Conservation (phyloP, 805 yeast species). For the Komagataella mondaviorum region DNA sequence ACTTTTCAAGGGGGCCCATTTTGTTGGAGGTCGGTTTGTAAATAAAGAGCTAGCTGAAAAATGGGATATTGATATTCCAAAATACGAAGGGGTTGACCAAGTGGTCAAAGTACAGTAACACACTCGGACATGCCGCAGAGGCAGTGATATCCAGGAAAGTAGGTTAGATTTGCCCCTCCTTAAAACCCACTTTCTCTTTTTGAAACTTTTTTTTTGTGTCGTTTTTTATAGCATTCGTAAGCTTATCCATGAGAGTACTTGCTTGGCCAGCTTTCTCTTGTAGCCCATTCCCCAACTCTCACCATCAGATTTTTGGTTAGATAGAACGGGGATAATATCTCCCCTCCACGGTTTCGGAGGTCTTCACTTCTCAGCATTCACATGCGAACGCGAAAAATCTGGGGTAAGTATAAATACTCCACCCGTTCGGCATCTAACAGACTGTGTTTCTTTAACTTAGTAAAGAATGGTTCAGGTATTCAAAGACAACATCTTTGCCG, state of each 20-base stretch:
- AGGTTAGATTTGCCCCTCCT: background rate
- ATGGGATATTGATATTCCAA: slow-evolving; percentile 57
- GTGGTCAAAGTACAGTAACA: slow-evolving; percentile 22
- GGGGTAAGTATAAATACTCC: background rate
- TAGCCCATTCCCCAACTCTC: too few species aligned
- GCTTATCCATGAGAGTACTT: background rate
- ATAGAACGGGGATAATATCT: background rate
- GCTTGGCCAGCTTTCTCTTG: too few species aligned
- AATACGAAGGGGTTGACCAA: slow-evolving; percentile 46
- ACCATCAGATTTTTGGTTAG: too few species aligned
- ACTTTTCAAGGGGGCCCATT: slow-evolving; percentile 36
- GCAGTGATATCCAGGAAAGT: background rate
- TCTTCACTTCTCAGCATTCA: background rate
- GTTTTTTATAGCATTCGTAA: background rate
- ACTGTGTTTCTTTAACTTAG: slow-evolving; percentile 1
- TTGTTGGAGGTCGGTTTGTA: slow-evolving; percentile 85
- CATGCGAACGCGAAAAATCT: background rate
- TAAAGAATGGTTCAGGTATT: background rate
- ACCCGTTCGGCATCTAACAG: slow-evolving; percentile 4
- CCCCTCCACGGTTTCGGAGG: background rate
- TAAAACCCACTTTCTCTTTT: background rate
- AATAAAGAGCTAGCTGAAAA: slow-evolving; percentile 50
- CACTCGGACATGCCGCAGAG: background rate
- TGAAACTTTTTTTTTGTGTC: too few species aligned
- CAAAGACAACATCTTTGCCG: slow-evolving; percentile 57